Conservation (phyloP, 345 rosid genomes). For the Brassica carinata region DNA sequence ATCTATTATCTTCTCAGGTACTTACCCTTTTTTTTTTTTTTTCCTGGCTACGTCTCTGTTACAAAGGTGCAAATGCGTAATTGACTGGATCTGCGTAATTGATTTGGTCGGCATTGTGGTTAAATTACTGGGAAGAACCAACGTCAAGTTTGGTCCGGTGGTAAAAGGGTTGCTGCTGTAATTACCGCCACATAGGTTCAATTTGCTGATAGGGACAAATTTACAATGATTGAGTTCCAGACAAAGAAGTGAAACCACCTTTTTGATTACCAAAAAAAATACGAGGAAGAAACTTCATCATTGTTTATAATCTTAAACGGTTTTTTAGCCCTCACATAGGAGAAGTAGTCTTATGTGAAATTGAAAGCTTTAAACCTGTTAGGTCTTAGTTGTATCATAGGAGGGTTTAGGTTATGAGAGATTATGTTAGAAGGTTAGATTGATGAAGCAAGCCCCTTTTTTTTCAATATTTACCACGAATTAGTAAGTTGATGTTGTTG, state of each 20-base stretch:
- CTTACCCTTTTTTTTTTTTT: not conserved
- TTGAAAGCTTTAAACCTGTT: conserved; percentile 16
- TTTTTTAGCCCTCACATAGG: not conserved
- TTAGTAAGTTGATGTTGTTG: not conserved
- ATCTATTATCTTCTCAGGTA: conserved; percentile 35
- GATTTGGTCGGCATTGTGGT: conserved; percentile 32
- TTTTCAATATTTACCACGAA: not conserved
- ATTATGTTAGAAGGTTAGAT: not conserved
- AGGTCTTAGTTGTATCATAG: not conserved
- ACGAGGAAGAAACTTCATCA: not conserved
- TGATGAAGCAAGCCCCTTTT: not conserved
- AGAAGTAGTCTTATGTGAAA: not conserved
- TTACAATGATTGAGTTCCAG: too few relatives aligned
- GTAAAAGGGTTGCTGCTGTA: too few relatives aligned
- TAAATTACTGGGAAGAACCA: not conserved
- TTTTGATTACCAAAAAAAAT: too few relatives aligned
- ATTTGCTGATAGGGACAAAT: too few relatives aligned
- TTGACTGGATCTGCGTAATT: conserved; percentile 38
- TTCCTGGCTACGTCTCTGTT: conserved; percentile 1
- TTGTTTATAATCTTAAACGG: not conserved
- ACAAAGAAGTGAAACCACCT: too few relatives aligned
- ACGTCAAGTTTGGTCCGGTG: too few relatives aligned
- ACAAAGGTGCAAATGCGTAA: conserved; percentile 6
- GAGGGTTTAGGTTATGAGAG: conserved; percentile 9
- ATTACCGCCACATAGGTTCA: too few relatives aligned